A percentile compares a stretch with the other conserved stretches of the same genome.
Evolutionary conservation across 2,329 filamentous ascomycete genomes (phyloP).

Genomic region (Sporothrix curviconia): DNA sequence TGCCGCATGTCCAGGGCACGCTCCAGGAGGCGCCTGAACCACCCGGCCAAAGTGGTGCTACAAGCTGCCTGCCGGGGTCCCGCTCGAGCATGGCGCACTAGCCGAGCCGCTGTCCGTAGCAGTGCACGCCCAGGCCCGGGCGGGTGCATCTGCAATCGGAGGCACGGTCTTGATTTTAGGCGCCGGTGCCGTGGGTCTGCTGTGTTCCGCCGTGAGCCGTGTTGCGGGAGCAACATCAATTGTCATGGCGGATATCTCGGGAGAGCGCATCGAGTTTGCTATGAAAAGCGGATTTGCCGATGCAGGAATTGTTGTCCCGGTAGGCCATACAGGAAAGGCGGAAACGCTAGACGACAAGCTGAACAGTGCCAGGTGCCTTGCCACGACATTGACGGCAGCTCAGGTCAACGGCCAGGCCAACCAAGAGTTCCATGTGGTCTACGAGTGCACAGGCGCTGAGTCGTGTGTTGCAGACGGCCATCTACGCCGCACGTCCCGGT

Average conservation of each 20-base stretch:
- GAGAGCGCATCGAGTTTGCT: slow-evolving; percentile 51
- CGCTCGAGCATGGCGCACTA: slow-evolving; percentile 47
- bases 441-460: slow-evolving; percentile 61
- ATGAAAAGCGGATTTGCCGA: slow-evolving; percentile 50
- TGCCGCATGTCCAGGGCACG: slow-evolving; percentile 28
- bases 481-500: slow-evolving; percentile 61
- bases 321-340: slow-evolving; percentile 24
- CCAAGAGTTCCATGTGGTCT: neutral
- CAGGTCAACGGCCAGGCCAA: slow-evolving; percentile 18
- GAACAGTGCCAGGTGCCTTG: neutral
- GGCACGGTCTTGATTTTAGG: slow-evolving; percentile 49
- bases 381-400: neutral
- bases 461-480: slow-evolving; percentile 66
- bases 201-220: slow-evolving; percentile 51
- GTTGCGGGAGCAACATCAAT: slow-evolving; percentile 35
- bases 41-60: slow-evolving; percentile 27
- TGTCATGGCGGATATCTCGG: slow-evolving; percentile 49
- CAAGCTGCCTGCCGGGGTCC: slow-evolving; percentile 39
- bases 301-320: neutral
- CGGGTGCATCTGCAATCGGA: slow-evolving; percentile 31
- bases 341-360: slow-evolving; percentile 36
- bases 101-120: slow-evolving; percentile 54
- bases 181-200: slow-evolving; percentile 53
- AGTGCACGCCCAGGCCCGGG: slow-evolving; percentile 48
- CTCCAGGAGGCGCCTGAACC: slow-evolving; percentile 27